These are phyloP conservation scores for Pseudopithomyces chartarum DNA, from an alignment of 2,329 filamentous ascomycete genomes.

Conservation along the genomic window DNA sequence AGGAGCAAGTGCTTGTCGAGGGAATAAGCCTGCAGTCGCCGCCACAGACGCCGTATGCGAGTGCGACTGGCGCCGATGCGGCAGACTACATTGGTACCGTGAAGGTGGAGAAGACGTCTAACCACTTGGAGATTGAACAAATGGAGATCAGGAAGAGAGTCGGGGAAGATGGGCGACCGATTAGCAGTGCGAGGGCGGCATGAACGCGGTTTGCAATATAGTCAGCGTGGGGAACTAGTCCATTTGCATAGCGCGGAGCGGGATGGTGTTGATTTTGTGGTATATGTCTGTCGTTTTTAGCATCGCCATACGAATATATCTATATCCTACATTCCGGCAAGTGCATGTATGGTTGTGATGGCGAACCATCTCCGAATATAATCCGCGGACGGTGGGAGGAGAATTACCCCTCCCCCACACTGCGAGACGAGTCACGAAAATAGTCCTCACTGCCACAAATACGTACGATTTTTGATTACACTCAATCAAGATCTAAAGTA, in stretches of 20 bases:
- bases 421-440: no score
- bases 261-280: neutral
- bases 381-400: neutral
- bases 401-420: no score
- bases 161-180: conserved; percentile 2
- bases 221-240: neutral
- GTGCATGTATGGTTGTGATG: neutral
- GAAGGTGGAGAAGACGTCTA: conserved; percentile 25
- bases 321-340: neutral
- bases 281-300: neutral
- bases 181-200: conserved; percentile 7
- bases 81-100: conserved; percentile 29
- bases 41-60: conserved; percentile 18
- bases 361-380: neutral
- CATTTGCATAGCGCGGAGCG: conserved; percentile 5
- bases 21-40: conserved; percentile 39
- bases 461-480: no score
- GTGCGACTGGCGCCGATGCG: conserved; percentile 6
- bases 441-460: no score
- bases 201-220: neutral
- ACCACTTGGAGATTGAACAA: conserved; percentile 34
- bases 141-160: conserved; percentile 29
- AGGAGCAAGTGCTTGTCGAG: conserved; percentile 40
- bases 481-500: no score
- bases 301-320: neutral